These are phyloP conservation scores for Cucurbita argyrosperma DNA, from an alignment of 306 rosid species.

Conservation along the genomic window DNA sequence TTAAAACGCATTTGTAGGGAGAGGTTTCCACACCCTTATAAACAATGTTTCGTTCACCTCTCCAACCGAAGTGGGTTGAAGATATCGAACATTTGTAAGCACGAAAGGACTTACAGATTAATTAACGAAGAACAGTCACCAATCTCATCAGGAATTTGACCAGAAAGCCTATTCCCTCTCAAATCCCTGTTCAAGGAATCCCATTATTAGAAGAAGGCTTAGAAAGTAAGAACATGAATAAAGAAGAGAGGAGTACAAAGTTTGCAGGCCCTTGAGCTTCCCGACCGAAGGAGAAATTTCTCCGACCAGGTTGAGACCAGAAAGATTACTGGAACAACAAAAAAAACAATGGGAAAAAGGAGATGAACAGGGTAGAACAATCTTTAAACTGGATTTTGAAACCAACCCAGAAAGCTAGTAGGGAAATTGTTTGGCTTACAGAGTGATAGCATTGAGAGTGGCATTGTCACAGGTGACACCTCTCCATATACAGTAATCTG, in stretches of 20 bases:
- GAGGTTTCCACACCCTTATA: too few species aligned
- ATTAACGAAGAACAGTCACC: slow-evolving; percentile 73
- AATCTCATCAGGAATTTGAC: slow-evolving; percentile 99
- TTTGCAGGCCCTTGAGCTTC: slow-evolving; percentile 49
- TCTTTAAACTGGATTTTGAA: not conserved
- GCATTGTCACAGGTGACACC: slow-evolving; percentile 79
- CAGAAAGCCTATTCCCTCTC: slow-evolving; percentile 59
- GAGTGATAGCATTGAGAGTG: slow-evolving; percentile 68
- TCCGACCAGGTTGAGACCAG: slow-evolving; percentile 78
- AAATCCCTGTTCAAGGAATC: slow-evolving; percentile 48
- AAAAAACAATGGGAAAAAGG: not conserved
- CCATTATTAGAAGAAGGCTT: not conserved
- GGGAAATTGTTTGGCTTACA: slow-evolving; percentile 36
- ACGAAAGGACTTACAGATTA: slow-evolving; percentile 37
- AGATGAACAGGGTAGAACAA: slow-evolving; percentile 1
- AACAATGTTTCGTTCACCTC: too few species aligned
- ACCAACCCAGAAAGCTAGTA: not conserved
- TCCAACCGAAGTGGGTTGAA: not conserved
- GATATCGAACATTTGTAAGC: not conserved
- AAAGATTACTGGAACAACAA: slow-evolving; percentile 56
- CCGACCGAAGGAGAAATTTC: slow-evolving; percentile 90
- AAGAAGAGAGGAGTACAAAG: slow-evolving; percentile 32
- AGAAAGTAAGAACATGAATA: not conserved
- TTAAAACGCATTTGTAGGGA: too few species aligned
- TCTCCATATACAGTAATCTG: slow-evolving; percentile 90